These are phyloP conservation scores for Cladophialophora exuberans DNA, from an alignment of 2,329 filamentous ascomycete species.

Conservation along the genomic window DNA sequence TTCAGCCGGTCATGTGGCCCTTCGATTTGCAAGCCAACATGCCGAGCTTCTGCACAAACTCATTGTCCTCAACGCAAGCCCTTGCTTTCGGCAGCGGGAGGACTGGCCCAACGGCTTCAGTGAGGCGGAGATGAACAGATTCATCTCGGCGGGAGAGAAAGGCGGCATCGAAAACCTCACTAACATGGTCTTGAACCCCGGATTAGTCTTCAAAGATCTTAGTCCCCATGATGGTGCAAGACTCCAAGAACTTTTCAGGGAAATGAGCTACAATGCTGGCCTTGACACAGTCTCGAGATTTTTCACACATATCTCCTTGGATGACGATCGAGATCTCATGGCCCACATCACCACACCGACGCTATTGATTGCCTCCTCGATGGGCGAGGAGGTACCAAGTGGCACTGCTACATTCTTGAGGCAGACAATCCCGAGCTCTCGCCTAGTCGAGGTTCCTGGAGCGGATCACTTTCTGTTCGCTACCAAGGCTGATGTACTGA, in stretches of 20 bases:
- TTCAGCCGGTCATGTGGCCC: background rate
- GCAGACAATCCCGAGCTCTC: background rate
- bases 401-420: background rate
- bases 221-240: background rate
- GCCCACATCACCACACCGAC: background rate
- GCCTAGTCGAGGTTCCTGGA: background rate
- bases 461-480: background rate
- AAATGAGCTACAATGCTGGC: conserved; percentile 1
- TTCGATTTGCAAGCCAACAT: background rate
- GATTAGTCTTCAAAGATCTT: background rate
- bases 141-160: background rate
- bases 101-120: background rate
- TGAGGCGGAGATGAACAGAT: background rate
- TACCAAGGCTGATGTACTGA: background rate
- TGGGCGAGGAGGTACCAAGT: background rate
- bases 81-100: background rate
- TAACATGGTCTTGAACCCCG: background rate
- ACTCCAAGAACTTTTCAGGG: background rate
- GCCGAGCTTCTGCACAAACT: background rate
- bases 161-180: background rate
- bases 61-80: background rate
- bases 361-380: background rate
- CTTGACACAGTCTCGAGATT: background rate
- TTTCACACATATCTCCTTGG: background rate
- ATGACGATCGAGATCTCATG: background rate